Base-by-base conservation (phyloP, 441 rosid genomes). In the Eruca vesicaria region DNA sequence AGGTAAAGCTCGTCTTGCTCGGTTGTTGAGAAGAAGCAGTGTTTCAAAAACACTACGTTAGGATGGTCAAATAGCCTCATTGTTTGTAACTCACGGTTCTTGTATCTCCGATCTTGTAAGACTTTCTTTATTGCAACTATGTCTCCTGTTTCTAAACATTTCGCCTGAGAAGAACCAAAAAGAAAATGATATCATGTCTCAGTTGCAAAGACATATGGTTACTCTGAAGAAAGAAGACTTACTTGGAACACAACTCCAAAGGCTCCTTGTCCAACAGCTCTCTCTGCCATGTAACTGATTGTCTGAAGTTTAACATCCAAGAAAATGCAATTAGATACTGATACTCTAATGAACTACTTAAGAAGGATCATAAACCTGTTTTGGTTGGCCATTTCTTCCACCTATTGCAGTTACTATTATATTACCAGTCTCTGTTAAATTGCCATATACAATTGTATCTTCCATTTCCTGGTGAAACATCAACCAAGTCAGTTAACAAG, bases 381-480 rank as follows among this genome's bases (percentile, higher is more conserved):
- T 52, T 52, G 57, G 14, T 52, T 52, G 57, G 57, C 57, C 57
- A 52, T 52, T 52, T 52, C 57, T 52, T 52, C 57, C 57, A 52
- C 1, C 12, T 52, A 52, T 52, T 18, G 57, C 2, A 52, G 57
- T 52, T 52, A 52, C 57, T 52, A 52, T 45, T n/a, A 45, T 18
- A 8, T 50, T 10, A 19, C 57, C 26, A 52, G 57, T 52, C 57
- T 52, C 57, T 8, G 57, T 18, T 10, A 52, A 21, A 52, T 52
- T 52, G 57, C 57, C 57, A 52, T 52, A 18, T 19, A 52, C 57
- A 18, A 52, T 52, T 19, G 57, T 52, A 52, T 3, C 57, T 52
- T 52, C 57, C 57, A 52, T 52, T 52, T 52, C 57, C 57, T 52
- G 26, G 23, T 52, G 14, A 52, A 18, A 2, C 2, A 18, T 48